These are phyloP conservation scores for Teratosphaeria gauchensis DNA, from an alignment of 2,329 filamentous ascomycete species.

Conservation along the genomic window DNA sequence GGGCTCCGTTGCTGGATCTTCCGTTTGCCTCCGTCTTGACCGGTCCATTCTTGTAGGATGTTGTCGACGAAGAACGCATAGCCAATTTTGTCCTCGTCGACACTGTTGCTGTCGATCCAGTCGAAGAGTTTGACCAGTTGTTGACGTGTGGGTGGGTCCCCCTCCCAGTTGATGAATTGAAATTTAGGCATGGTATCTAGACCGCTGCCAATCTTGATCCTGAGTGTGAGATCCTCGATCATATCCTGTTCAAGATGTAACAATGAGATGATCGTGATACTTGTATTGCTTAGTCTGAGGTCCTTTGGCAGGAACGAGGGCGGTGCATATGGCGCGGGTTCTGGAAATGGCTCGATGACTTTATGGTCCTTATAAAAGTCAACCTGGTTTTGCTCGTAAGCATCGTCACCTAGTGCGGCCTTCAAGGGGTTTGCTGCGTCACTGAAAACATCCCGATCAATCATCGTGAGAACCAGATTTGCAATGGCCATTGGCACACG, in stretches of 20 bases:
- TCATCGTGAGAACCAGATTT: constrained; percentile 1
- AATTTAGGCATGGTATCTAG: not conserved
- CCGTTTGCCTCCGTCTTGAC: not conserved
- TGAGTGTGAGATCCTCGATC: not conserved
- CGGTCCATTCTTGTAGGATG: not conserved
- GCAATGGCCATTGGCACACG: not conserved
- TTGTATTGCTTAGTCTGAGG: not conserved
- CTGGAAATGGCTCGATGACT: not conserved
- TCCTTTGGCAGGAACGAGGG: not conserved
- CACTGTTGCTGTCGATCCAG: not conserved
- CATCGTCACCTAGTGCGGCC: not conserved
- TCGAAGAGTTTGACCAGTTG: not conserved
- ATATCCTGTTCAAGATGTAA: not conserved
- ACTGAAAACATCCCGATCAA: not conserved
- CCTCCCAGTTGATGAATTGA: not conserved
- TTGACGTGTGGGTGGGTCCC: not conserved
- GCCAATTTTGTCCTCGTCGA: not conserved
- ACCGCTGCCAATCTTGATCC: not conserved
- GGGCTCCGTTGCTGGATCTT: not conserved
- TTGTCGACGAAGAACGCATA: not conserved
- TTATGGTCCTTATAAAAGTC: constrained; percentile 2
- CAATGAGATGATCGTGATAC: not conserved
- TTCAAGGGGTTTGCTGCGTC: not conserved
- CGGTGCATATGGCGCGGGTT: not conserved
- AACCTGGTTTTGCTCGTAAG: constrained; percentile 1